Evolutionary conservation across 257 asterid genomes (phyloP).

Genomic region (Paulownia fortunei): DNA sequence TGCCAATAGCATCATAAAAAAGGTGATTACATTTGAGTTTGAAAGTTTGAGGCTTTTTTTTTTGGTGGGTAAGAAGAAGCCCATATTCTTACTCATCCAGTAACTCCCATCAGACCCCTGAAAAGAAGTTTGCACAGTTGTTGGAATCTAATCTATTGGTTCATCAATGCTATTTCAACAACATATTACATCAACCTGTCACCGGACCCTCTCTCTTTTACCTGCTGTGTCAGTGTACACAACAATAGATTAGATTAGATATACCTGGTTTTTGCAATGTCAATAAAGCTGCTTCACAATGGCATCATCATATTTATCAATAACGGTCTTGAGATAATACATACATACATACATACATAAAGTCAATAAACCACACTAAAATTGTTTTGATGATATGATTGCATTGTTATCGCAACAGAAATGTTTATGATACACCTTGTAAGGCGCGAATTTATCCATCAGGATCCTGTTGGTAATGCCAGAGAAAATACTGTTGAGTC

Average conservation of each 20-base stretch:
- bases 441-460: too few species aligned
- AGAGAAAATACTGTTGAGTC: too few species aligned
- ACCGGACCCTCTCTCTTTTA: too few species aligned
- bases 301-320: not conserved
- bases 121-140: constrained; percentile 36
- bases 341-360: too few species aligned
- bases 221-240: too few species aligned
- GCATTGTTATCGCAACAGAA: too few species aligned
- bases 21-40: constrained; percentile 31
- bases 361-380: too few species aligned
- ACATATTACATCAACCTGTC: not conserved
- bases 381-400: too few species aligned
- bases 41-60: not conserved
- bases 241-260: too few species aligned
- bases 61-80: not conserved
- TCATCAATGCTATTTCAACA: constrained; percentile 13
- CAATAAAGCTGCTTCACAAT: not conserved
- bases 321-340: too few species aligned
- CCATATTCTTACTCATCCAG: constrained; percentile 32
- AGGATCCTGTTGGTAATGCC: too few species aligned
- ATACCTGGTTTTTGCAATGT: not conserved
- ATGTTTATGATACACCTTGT: too few species aligned
- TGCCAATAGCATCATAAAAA: constrained; percentile 50
- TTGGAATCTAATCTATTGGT: constrained; percentile 37
- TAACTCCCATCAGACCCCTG: constrained; percentile 39